Conservation (phyloP, 768 basidiomycete genomes). For the Podaxis mareebaensis region DNA sequence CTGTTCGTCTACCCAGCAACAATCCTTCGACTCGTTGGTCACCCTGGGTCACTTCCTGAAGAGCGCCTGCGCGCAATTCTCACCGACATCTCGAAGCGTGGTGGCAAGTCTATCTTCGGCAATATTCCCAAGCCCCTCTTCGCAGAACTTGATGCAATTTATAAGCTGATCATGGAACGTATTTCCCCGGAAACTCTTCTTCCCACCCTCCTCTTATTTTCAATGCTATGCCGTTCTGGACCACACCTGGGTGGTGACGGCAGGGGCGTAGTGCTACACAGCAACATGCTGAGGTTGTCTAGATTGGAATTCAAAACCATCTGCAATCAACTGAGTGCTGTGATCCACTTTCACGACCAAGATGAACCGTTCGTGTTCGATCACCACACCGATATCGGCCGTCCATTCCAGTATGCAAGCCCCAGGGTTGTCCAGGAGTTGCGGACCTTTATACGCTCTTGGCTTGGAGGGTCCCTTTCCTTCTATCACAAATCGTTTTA, state of each 20-base stretch:
- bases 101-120: not conserved
- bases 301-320: not conserved
- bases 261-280: not conserved
- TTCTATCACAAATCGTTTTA: constrained; percentile 2
- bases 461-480: not conserved
- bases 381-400: not conserved
- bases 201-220: constrained; percentile 30
- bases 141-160: constrained; percentile 18
- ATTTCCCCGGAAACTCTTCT: constrained; percentile 29
- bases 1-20: constrained; percentile 30
- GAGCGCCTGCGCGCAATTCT: not conserved
- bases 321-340: not conserved
- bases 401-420: not conserved
- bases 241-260: not conserved
- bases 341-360: not conserved
- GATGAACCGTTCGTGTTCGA: not conserved
- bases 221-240: not conserved
- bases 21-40: constrained; percentile 25
- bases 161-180: constrained; percentile 10
- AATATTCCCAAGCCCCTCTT: not conserved
- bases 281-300: not conserved
- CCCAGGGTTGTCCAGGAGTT: not conserved
- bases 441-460: not conserved
- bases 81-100: not conserved
- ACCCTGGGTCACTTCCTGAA: constrained; percentile 14